phyloP scores from a whole-genome alignment of 2,329 filamentous ascomycete genomes.

The Fusarium sp. region DNA sequence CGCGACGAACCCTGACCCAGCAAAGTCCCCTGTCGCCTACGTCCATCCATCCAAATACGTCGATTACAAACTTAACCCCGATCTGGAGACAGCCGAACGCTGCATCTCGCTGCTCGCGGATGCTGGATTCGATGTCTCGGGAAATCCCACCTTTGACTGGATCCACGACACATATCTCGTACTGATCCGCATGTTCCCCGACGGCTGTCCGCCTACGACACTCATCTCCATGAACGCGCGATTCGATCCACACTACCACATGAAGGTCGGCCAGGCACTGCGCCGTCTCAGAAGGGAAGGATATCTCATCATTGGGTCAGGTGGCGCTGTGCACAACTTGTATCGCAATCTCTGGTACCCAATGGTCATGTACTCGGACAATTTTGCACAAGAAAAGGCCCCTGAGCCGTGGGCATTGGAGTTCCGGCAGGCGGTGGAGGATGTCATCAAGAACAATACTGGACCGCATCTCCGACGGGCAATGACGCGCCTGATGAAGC shows the following conservation, averaged over 20 bases:
- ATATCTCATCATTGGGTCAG: constrained; percentile 68
- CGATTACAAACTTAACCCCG: constrained; percentile 73
- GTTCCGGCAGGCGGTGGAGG: constrained; percentile 76
- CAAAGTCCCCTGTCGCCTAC: constrained; percentile 76
- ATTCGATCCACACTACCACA: constrained; percentile 46
- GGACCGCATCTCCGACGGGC: constrained; percentile 68
- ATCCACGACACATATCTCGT: constrained; percentile 81
- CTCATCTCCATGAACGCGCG: constrained; percentile 46
- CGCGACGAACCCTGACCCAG: constrained; percentile 71
- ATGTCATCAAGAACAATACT: constrained; percentile 61
- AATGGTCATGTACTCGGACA: constrained; percentile 70
- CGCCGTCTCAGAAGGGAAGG: constrained; percentile 27
- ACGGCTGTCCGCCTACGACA: constrained; percentile 75
- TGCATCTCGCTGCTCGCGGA: constrained; percentile 65
- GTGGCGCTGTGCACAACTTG: constrained; percentile 79
- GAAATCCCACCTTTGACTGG: constrained; percentile 75
- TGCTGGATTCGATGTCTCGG: constrained; percentile 68
- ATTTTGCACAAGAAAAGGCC: constrained; percentile 25
- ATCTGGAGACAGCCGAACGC: constrained; percentile 66
- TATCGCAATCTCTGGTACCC: constrained; percentile 77
- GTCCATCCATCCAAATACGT: constrained; percentile 77
- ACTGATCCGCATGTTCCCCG: constrained; percentile 79
- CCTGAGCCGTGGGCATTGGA: constrained; percentile 69
- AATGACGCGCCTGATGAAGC: constrained; percentile 77
- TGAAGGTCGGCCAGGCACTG: constrained; percentile 37